Evolutionary conservation across 306 rosid species (phyloP).

Genomic region (Astragalus membranaceus): DNA sequence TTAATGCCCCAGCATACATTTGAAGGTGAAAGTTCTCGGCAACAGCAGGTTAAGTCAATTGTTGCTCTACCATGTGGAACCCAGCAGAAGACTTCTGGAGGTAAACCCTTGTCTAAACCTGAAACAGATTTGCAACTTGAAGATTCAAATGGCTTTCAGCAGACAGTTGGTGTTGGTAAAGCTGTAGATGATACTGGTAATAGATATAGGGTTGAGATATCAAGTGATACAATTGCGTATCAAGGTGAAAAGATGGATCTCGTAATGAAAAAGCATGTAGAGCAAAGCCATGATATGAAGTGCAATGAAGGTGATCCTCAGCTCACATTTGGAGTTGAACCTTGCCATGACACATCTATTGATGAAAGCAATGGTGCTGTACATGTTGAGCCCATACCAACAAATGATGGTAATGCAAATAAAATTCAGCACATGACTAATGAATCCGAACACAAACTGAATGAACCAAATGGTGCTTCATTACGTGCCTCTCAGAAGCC

Average conservation of each 20-base stretch:
- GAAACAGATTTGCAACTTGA: slow-evolving; percentile 16
- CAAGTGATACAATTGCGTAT: background rate
- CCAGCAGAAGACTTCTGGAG: background rate
- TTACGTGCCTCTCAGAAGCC: slow-evolving; percentile 19
- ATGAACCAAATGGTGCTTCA: slow-evolving; percentile 14
- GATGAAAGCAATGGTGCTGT: background rate
- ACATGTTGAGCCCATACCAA: slow-evolving; percentile 23
- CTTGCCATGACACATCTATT: slow-evolving; percentile 3
- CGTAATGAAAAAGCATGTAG: background rate
- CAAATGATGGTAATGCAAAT: slow-evolving; percentile 17
- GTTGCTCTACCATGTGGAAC: slow-evolving; percentile 4
- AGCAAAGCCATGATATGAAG: background rate
- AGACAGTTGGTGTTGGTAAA: slow-evolving; percentile 20
- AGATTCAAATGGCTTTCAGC: slow-evolving; percentile 22
- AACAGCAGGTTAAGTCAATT: slow-evolving; percentile 19
- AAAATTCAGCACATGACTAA: background rate
- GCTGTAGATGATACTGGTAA: slow-evolving; percentile 18
- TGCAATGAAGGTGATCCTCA: background rate
- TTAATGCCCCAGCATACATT: background rate
- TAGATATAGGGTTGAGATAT: slow-evolving; percentile 19
- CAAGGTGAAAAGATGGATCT: background rate
- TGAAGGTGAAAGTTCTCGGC: slow-evolving; percentile 15
- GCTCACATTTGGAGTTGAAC: slow-evolving; percentile 11
- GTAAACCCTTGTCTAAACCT: background rate
- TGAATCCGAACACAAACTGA: slow-evolving; percentile 8